Conservation (phyloP, 139 green algal genomes). For the Edaphochlamys debaryana region DNA sequence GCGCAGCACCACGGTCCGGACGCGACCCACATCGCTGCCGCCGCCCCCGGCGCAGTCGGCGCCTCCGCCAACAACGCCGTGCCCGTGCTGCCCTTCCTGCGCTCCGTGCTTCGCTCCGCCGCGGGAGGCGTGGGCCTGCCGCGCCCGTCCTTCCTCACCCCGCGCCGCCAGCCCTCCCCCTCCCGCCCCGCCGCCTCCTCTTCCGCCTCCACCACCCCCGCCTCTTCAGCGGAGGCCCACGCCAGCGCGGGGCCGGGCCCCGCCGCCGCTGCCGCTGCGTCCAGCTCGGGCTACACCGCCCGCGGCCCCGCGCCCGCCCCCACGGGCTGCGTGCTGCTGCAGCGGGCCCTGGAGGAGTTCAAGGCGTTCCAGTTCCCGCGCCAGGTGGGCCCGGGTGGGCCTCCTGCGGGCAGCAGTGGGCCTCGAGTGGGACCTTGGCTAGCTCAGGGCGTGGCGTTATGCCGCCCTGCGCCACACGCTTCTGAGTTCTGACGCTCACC, state of each 20-base stretch:
- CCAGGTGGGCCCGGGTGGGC: too few relatives aligned
- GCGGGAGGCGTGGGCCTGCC: too few relatives aligned
- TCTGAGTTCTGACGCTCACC: too few relatives aligned
- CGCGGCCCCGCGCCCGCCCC: background rate
- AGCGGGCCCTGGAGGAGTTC: constrained; percentile 69
- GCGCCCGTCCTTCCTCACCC: too few relatives aligned
- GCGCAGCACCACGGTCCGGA: background rate
- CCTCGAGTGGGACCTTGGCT: too few relatives aligned
- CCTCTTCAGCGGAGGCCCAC: background rate
- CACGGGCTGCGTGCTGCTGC: constrained; percentile 49
- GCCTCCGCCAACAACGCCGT: background rate
- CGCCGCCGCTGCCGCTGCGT: background rate
- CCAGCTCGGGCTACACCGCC: too few relatives aligned
- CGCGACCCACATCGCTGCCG: too few relatives aligned
- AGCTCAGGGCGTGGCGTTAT: too few relatives aligned
- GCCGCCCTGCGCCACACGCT: too few relatives aligned
- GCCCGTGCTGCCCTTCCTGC: background rate
- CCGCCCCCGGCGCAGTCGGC: background rate
- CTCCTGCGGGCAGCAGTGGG: too few relatives aligned
- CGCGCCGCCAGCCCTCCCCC: too few relatives aligned
- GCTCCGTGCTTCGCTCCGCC: background rate
- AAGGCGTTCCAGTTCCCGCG: constrained; percentile 76
- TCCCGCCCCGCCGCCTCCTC: too few relatives aligned
- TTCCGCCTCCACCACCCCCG: background rate
- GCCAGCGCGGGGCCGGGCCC: background rate